phyloP scores from a whole-genome alignment of 192 early-diverging fungal species.

The Coemansia umbellata region DNA sequence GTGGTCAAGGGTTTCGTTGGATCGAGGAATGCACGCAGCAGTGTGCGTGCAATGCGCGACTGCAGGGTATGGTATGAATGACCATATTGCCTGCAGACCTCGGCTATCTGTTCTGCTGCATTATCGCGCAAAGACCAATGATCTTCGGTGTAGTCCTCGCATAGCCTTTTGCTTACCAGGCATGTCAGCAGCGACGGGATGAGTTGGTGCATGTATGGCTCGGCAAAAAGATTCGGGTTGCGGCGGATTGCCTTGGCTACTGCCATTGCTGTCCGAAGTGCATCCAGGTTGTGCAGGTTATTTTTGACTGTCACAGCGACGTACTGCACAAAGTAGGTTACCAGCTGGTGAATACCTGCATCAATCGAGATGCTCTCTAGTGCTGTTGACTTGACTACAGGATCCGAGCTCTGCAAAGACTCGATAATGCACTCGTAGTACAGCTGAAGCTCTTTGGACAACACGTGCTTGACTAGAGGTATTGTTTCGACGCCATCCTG shows the following conservation, averaged over 20 bases:
- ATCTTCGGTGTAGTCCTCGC: slow-evolving; percentile 59
- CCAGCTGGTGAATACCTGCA: slow-evolving; percentile 89
- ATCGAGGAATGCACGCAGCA: slow-evolving; percentile 88
- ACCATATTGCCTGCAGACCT: slow-evolving; percentile 75
- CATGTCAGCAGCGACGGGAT: slow-evolving; percentile 92
- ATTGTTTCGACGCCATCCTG: slow-evolving; percentile 52
- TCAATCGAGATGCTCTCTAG: slow-evolving; percentile 81
- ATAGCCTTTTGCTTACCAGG: slow-evolving; percentile 79
- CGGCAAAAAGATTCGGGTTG: slow-evolving; percentile 86
- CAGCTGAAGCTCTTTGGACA: slow-evolving; percentile 90
- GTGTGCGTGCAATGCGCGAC: slow-evolving; percentile 82
- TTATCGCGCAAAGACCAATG: slow-evolving; percentile 81
- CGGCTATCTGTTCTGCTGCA: slow-evolving; percentile 69
- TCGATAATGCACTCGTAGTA: slow-evolving; percentile 93
- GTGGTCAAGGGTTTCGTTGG: slow-evolving; percentile 75
- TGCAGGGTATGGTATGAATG: slow-evolving; percentile 81
- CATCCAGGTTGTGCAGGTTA: slow-evolving; percentile 68
- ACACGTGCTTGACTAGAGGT: slow-evolving; percentile 80
- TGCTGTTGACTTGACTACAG: slow-evolving; percentile 67
- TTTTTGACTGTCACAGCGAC: slow-evolving; percentile 82
- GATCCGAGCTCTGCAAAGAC: slow-evolving; percentile 64
- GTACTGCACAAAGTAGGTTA: slow-evolving; percentile 95
- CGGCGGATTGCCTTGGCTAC: slow-evolving; percentile 75
- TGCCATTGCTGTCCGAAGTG: slow-evolving; percentile 72
- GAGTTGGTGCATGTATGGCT: slow-evolving; percentile 95